Conservation (phyloP, 2,329 filamentous ascomycete species). For the Xylariomycetidae sp. region DNA sequence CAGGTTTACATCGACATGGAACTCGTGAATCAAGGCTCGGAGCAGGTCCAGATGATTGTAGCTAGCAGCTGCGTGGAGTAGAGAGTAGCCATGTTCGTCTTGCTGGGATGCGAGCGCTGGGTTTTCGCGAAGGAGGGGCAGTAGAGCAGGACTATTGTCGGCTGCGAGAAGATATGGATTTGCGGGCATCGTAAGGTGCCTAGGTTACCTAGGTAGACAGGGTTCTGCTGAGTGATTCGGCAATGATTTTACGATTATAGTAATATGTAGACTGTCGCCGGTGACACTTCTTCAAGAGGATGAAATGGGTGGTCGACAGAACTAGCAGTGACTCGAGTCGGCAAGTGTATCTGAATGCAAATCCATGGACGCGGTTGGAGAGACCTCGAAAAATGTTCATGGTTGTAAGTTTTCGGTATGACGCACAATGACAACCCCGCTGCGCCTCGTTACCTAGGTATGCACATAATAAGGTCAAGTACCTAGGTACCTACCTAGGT, state of each 20-base stretch:
- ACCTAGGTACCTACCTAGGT: too few relatives aligned
- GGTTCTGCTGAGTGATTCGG: too few relatives aligned
- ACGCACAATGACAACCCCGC: conserved; percentile 12
- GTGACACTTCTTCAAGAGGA: too few relatives aligned
- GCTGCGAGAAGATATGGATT: conserved; percentile 76
- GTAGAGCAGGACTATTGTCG: conserved; percentile 70
- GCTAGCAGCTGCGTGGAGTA: conserved; percentile 87
- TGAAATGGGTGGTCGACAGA: too few relatives aligned
- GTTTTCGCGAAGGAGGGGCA: conserved; percentile 68
- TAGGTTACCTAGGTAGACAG: too few relatives aligned
- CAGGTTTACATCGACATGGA: conserved; percentile 74
- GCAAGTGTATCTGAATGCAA: too few relatives aligned
- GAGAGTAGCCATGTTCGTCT: conserved; percentile 90
- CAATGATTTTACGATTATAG: too few relatives aligned
- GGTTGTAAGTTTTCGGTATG: conserved; percentile 12
- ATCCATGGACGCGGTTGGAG: neutral
- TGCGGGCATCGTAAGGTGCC: conserved; percentile 41
- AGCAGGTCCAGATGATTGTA: conserved; percentile 85
- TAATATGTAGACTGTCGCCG: too few relatives aligned
- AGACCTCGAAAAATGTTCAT: neutral
- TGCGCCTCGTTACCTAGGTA: neutral
- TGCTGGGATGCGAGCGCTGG: conserved; percentile 73
- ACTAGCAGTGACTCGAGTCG: too few relatives aligned
- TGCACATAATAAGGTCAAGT: too few relatives aligned
- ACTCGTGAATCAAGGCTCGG: conserved; percentile 68